phyloP scores from a whole-genome alignment of 495 filamentous ascomycete genomes.

The Podospora didyma region DNA sequence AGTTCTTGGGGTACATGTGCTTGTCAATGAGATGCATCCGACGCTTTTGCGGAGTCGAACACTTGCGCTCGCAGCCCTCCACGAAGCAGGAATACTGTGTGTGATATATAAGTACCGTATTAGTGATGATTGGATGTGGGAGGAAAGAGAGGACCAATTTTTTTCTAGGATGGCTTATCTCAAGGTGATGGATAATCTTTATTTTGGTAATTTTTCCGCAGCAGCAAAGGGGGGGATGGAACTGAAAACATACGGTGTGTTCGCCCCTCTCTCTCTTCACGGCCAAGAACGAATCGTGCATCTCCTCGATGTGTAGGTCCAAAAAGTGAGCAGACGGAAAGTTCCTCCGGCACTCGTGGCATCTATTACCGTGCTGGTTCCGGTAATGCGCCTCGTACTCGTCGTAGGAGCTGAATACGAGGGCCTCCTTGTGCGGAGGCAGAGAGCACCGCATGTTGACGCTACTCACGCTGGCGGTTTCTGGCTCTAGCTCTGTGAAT shows the following conservation, averaged over 20 bases:
- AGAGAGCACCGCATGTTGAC: slow-evolving; percentile 71
- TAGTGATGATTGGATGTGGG: background rate
- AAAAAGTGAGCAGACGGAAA: slow-evolving; percentile 70
- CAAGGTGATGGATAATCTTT: background rate
- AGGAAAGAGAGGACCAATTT: too few species aligned
- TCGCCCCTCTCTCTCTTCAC: slow-evolving; percentile 74
- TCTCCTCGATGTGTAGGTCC: slow-evolving; percentile 83
- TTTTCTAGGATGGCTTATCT: too few species aligned
- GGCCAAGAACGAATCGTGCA: slow-evolving; percentile 75
- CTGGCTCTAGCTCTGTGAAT: slow-evolving; percentile 40
- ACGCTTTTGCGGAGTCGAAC: slow-evolving; percentile 77
- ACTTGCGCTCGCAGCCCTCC: slow-evolving; percentile 81
- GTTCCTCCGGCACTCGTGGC: slow-evolving; percentile 74
- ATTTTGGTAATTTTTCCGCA: background rate
- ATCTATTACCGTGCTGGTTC: slow-evolving; percentile 79
- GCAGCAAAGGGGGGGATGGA: background rate
- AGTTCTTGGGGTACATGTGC: slow-evolving; percentile 88
- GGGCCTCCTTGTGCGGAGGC: slow-evolving; percentile 66
- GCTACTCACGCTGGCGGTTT: slow-evolving; percentile 9
- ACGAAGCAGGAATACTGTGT: slow-evolving; percentile 82
- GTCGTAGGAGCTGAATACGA: slow-evolving; percentile 68
- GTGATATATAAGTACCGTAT: background rate
- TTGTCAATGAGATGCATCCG: slow-evolving; percentile 87
- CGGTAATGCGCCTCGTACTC: slow-evolving; percentile 87
- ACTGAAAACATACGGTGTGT: slow-evolving; percentile 64